These are phyloP conservation scores for Rhinocladiella similis DNA, from an alignment of 2,329 filamentous ascomycete genomes.

Conservation along the genomic window DNA sequence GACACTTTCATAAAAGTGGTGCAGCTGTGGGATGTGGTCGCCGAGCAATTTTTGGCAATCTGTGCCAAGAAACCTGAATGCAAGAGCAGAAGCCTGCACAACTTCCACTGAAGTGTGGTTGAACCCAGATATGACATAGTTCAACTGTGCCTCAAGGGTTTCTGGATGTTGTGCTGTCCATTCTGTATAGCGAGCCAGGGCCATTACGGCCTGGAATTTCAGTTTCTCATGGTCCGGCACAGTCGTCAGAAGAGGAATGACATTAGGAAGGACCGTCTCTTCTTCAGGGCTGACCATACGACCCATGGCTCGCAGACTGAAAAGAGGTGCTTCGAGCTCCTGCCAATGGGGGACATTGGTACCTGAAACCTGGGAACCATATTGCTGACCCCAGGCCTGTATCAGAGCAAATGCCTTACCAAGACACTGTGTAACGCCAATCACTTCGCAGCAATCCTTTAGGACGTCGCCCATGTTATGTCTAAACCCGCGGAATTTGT, in stretches of 20 bases:
- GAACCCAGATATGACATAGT: slow-evolving; percentile 93
- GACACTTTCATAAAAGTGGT: slow-evolving; percentile 88
- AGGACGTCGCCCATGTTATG: slow-evolving; percentile 97
- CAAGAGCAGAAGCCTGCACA: slow-evolving; percentile 83
- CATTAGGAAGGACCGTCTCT: slow-evolving; percentile 78
- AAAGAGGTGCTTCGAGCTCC: slow-evolving; percentile 89
- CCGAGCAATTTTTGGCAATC: slow-evolving; percentile 88
- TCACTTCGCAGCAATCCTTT: slow-evolving; percentile 95
- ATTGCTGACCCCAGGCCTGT: slow-evolving; percentile 81
- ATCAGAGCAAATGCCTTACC: slow-evolving; percentile 85
- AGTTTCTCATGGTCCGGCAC: slow-evolving; percentile 96
- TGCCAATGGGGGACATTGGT: slow-evolving; percentile 91
- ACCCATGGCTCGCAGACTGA: slow-evolving; percentile 93
- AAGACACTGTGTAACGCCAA: slow-evolving; percentile 88
- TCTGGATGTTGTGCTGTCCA: slow-evolving; percentile 96
- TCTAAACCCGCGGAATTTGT: slow-evolving; percentile 94
- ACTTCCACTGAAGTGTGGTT: slow-evolving; percentile 86
- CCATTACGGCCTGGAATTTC: slow-evolving; percentile 98
- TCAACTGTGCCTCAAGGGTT: slow-evolving; percentile 87
- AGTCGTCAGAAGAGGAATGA: slow-evolving; percentile 90
- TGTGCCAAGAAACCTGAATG: slow-evolving; percentile 95
- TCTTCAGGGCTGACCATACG: slow-evolving; percentile 93
- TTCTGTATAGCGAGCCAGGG: slow-evolving; percentile 91
- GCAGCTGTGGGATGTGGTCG: slow-evolving; percentile 79
- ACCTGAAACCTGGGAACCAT: slow-evolving; percentile 72